Evolutionary conservation across 129 eudicot species (phyloP).

Genomic region (Centrapalus pauciflorus): DNA sequence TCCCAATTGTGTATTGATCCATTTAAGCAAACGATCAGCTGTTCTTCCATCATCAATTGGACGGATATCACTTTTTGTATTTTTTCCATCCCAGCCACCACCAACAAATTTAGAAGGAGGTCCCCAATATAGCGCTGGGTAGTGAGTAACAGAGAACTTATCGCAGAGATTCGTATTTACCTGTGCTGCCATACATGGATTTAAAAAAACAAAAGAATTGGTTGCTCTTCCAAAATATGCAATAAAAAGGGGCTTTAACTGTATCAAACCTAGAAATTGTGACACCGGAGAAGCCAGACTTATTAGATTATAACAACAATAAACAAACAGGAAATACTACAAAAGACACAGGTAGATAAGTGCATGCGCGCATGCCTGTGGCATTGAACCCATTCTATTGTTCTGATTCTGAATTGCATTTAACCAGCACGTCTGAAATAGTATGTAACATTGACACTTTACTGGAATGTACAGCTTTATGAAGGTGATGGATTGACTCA

Average conservation of each 20-base stretch:
- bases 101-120: slow-evolving; percentile 65
- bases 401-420: background rate
- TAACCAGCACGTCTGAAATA: too few relatives aligned
- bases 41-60: slow-evolving; percentile 65
- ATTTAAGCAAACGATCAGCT: slow-evolving; percentile 71
- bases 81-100: slow-evolving; percentile 53
- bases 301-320: background rate
- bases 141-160: slow-evolving; percentile 71
- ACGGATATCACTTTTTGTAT: slow-evolving; percentile 53
- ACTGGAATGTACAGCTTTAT: background rate
- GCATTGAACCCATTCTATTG: background rate
- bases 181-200: slow-evolving; percentile 93
- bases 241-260: background rate
- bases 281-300: background rate
- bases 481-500: background rate
- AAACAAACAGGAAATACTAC: background rate
- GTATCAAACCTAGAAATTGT: background rate
- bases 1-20: slow-evolving; percentile 76
- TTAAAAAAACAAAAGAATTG: slow-evolving; percentile 26
- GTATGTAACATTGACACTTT: background rate
- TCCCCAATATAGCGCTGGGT: slow-evolving; percentile 83
- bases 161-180: slow-evolving; percentile 79
- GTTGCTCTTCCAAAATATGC: slow-evolving; percentile 31
- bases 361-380: background rate
- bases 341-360: background rate